phyloP scores from a whole-genome alignment of 352 stramenopile genomes.

The Pythium dissimile region DNA sequence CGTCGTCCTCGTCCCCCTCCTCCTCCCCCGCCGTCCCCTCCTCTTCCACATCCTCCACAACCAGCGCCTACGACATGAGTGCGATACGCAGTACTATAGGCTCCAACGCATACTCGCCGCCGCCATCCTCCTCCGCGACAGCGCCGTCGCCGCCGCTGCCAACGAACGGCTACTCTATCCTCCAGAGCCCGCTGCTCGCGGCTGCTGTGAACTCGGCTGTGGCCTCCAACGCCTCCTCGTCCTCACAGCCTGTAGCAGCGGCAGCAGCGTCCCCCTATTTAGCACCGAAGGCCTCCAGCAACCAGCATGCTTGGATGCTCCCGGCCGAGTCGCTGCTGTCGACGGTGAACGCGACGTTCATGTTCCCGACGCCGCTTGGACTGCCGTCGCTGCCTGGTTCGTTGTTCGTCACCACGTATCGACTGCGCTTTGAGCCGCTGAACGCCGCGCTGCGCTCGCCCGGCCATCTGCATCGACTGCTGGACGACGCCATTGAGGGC shows the following conservation, averaged over 20 bases:
- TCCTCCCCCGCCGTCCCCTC: neutral
- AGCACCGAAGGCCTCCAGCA: no score
- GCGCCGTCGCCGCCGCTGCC: neutral
- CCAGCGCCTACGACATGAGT: constrained; percentile 9
- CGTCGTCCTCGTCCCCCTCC: constrained; percentile 4
- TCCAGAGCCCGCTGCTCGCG: constrained; percentile 20
- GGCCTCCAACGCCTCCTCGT: constrained; percentile 1
- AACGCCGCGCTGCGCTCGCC: constrained; percentile 34
- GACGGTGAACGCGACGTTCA: constrained; percentile 44
- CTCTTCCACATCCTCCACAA: no score
- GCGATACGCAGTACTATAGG: neutral
- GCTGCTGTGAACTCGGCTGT: neutral
- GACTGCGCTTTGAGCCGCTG: constrained; percentile 67
- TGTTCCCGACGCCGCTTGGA: constrained; percentile 40
- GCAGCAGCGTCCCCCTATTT: neutral
- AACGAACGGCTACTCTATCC: constrained; percentile 13
- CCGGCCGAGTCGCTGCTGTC: constrained; percentile 42
- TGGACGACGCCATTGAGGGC: constrained; percentile 58
- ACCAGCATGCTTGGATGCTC: constrained; percentile 24
- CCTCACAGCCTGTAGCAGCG: neutral
- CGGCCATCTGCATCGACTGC: constrained; percentile 49
- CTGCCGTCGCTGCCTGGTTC: constrained; percentile 50
- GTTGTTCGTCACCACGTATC: constrained; percentile 64
- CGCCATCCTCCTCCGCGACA: neutral
- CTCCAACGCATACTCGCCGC: neutral